These are phyloP conservation scores for Capronia americana DNA, from an alignment of 2,329 filamentous ascomycete genomes.

Conservation along the genomic window DNA sequence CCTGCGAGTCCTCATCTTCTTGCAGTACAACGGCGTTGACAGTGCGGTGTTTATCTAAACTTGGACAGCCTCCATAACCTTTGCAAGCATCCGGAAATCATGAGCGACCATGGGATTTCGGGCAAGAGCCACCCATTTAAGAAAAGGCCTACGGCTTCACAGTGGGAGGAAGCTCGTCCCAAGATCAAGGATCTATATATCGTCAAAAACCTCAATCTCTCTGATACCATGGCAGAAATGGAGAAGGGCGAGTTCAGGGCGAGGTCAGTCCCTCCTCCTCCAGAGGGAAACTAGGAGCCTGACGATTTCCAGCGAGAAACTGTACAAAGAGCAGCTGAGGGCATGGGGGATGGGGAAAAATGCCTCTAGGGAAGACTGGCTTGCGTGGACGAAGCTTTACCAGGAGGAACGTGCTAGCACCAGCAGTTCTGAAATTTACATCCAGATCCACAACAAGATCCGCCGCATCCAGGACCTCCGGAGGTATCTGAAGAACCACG, in stretches of 20 bases:
- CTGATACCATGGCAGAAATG: conserved; percentile 18
- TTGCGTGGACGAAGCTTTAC: conserved; percentile 10
- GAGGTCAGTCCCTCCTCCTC: background rate
- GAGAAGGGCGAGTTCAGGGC: conserved; percentile 12
- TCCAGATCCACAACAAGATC: conserved; percentile 18
- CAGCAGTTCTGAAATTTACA: conserved; percentile 2
- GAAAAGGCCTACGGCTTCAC: background rate
- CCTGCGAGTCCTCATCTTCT: background rate
- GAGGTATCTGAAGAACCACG: conserved; percentile 12
- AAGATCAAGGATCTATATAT: conserved; percentile 6
- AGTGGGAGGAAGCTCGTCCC: background rate
- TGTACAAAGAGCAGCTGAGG: background rate
- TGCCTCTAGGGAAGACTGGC: conserved; percentile 19
- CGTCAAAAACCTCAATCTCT: conserved; percentile 1
- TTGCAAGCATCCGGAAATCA: background rate
- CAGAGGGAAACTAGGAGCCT: background rate
- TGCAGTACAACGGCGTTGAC: background rate
- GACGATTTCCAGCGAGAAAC: background rate
- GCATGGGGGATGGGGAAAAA: conserved; percentile 11
- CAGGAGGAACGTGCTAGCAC: background rate
- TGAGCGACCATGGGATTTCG: background rate
- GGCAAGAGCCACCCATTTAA: background rate
- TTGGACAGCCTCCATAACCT: background rate
- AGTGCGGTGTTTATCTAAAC: too few relatives aligned
- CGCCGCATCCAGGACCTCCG: conserved; percentile 15